phyloP scores from a whole-genome alignment of 2,329 filamentous ascomycete genomes.

The Trichoderma brevicompactum region DNA sequence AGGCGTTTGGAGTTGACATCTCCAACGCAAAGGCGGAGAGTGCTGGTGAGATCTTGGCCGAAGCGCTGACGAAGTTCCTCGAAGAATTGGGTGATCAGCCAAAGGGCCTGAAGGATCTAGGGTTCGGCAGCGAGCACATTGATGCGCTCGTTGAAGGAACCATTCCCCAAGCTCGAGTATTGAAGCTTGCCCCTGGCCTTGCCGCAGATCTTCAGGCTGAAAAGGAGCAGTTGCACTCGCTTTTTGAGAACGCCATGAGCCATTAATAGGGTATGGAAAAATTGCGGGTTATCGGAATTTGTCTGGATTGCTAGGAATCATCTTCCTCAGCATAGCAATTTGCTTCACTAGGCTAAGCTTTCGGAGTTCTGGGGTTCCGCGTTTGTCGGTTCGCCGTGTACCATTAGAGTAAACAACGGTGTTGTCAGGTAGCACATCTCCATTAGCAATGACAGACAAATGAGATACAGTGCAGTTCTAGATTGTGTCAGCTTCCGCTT shows the following conservation, averaged over 20 bases:
- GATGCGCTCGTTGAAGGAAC: constrained; percentile 91
- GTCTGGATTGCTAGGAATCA: constrained; percentile 67
- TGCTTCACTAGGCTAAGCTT: constrained; percentile 68
- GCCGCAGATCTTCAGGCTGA: constrained; percentile 70
- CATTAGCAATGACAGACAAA: constrained; percentile 61
- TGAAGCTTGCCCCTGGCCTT: constrained; percentile 88
- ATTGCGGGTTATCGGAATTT: constrained; percentile 47
- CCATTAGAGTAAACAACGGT: constrained; percentile 72
- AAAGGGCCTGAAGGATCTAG: constrained; percentile 78
- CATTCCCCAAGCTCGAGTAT: constrained; percentile 84
- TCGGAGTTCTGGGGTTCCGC: constrained; percentile 65
- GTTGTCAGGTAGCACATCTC: constrained; percentile 65
- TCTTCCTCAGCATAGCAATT: constrained; percentile 66
- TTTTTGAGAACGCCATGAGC: constrained; percentile 67
- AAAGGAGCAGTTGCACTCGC: constrained; percentile 68
- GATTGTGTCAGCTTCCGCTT: constrained; percentile 5
- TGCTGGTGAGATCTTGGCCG: constrained; percentile 84
- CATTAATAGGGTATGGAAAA: constrained; percentile 35
- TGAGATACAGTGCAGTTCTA: constrained; percentile 74
- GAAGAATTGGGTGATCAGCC: constrained; percentile 88
- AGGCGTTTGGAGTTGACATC: constrained; percentile 88
- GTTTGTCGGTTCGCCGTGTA: constrained; percentile 59
- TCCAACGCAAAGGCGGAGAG: constrained; percentile 85
- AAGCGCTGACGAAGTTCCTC: constrained; percentile 82
- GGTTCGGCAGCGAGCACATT: constrained; percentile 76